Percentiles rank a stretch among this genome's conserved stretches.
phyloP scores from a whole-genome alignment of 139 green algal genomes.

The Coelastrella sp. region DNA sequence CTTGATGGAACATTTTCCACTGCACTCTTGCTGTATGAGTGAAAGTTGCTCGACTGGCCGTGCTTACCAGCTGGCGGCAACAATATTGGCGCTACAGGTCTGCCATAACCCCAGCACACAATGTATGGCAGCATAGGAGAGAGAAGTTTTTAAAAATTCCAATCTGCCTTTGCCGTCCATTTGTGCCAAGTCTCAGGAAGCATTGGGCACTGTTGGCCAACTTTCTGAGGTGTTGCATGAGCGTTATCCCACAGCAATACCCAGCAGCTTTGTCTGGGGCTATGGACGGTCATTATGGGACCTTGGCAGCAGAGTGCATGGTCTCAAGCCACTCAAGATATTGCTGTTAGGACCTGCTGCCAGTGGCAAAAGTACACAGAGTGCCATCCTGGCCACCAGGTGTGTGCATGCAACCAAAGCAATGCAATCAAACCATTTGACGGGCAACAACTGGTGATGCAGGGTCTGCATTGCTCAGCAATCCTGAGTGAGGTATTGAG shows the following conservation, averaged over 20 bases:
- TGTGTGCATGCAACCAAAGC: slow-evolving; percentile 29
- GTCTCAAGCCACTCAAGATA: slow-evolving; percentile 68
- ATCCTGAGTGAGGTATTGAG: not conserved
- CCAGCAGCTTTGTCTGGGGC: slow-evolving; percentile 76
- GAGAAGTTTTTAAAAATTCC: too few relatives aligned
- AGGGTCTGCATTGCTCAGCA: too few relatives aligned
- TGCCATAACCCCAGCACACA: too few relatives aligned
- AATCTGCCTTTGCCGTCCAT: too few relatives aligned
- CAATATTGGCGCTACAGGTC: too few relatives aligned
- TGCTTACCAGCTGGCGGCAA: too few relatives aligned
- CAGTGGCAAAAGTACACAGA: slow-evolving; percentile 75
- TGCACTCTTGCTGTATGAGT: too few relatives aligned
- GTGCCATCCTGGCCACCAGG: slow-evolving; percentile 51
- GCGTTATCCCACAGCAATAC: slow-evolving; percentile 65
- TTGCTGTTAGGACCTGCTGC: slow-evolving; percentile 76
- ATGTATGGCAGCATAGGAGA: too few relatives aligned
- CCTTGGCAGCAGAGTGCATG: slow-evolving; percentile 58
- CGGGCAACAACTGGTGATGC: not conserved
- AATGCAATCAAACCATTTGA: not conserved
- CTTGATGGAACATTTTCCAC: too few relatives aligned
- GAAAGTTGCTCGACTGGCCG: too few relatives aligned
- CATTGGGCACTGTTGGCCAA: not conserved
- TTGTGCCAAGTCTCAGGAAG: not conserved
- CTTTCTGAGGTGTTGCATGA: slow-evolving; percentile 60
- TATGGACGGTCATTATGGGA: slow-evolving; percentile 82